A percentile compares a stretch with the other conserved stretches of the same genome.
These are phyloP conservation scores for Penicillium angulare DNA, from an alignment of 495 filamentous ascomycete genomes.

Conservation along the genomic window DNA sequence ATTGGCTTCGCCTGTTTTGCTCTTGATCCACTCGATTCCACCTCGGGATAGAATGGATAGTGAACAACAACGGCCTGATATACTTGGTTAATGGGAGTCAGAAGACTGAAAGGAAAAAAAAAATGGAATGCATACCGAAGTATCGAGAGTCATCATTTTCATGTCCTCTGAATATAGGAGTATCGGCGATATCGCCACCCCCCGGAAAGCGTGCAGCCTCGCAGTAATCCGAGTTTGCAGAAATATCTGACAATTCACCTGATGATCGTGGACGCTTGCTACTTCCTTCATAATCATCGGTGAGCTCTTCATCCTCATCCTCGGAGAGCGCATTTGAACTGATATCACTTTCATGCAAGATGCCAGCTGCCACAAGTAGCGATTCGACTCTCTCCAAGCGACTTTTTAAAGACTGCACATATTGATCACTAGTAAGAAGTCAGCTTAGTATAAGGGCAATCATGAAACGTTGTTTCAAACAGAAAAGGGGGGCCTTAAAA, in stretches of 20 bases:
- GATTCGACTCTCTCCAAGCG: conserved; percentile 84
- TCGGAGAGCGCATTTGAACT: conserved; percentile 62
- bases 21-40: conserved; percentile 96
- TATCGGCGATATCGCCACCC: conserved; percentile 47
- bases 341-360: conserved; percentile 73
- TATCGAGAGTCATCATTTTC: conserved; percentile 87
- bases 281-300: conserved; percentile 63
- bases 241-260: conserved; percentile 5
- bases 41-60: conserved; percentile 94
- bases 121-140: conserved; percentile 60
- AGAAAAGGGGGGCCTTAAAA: background rate
- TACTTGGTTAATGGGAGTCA: background rate
- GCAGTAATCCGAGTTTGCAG: conserved; percentile 17
- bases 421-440: conserved; percentile 65
- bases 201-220: conserved; percentile 29
- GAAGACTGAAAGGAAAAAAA: too few relatives aligned
- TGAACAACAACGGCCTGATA: conserved; percentile 79
- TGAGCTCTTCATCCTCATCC: conserved; percentile 45
- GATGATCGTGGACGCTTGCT: conserved; percentile 26
- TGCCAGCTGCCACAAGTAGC: conserved; percentile 76
- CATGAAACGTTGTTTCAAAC: background rate
- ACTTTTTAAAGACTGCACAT: conserved; percentile 90
- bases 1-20: conserved; percentile 84
- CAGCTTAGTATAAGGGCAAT: background rate
- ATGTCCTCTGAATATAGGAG: conserved; percentile 56